Conservation (phyloP, 495 filamentous ascomycete species). For the Hyphodiscus hymeniophilus region DNA sequence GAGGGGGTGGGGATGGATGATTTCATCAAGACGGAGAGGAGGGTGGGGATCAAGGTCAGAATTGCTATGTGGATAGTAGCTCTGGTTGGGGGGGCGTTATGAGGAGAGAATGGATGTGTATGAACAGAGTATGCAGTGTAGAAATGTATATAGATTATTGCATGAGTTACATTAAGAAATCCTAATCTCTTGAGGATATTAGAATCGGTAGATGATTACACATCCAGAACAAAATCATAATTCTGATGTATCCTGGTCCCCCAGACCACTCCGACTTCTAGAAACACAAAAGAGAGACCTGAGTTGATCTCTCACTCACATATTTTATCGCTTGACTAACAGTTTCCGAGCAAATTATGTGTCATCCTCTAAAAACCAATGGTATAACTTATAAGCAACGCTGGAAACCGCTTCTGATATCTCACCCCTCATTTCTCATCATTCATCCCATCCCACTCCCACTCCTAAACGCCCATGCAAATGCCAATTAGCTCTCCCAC, state of each 20-base stretch:
- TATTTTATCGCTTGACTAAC: no score
- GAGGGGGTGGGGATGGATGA: constrained; percentile 59
- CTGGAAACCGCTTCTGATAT: not conserved
- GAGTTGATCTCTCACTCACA: no score
- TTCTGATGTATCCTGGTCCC: not conserved
- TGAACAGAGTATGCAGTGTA: no score
- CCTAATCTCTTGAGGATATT: no score
- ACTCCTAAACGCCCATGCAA: not conserved
- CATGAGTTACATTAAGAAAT: no score
- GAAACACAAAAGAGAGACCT: no score
- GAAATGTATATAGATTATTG: no score
- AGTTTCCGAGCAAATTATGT: no score
- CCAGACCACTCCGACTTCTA: not conserved
- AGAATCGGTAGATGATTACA: not conserved
- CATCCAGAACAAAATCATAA: not conserved
- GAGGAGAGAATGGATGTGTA: no score
- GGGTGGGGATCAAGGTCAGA: constrained; percentile 77
- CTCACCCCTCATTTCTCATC: not conserved
- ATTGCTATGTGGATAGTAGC: constrained; percentile 86
- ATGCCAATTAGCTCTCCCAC: not conserved
- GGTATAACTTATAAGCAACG: no score
- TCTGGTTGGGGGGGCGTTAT: constrained; percentile 63
- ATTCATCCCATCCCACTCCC: not conserved
- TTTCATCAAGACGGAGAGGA: constrained; percentile 68
- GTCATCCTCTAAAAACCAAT: no score